These are phyloP conservation scores for Panaeolus cyanescens DNA, from an alignment of 768 basidiomycete species.

Conservation along the genomic window DNA sequence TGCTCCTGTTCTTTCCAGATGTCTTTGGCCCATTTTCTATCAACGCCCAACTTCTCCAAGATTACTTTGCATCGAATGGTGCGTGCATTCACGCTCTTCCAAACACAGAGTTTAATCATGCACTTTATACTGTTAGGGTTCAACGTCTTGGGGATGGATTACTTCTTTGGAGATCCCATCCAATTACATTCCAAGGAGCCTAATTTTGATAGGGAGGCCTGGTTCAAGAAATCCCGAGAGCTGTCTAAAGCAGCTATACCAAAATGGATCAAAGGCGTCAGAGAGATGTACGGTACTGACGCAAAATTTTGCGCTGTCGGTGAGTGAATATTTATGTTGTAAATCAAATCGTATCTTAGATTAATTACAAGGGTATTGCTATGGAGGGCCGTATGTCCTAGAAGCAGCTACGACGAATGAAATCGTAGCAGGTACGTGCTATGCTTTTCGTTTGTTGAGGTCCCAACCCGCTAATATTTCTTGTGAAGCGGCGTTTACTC, in stretches of 20 bases:
- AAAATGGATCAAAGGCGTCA: conserved; percentile 54
- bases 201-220: conserved; percentile 38
- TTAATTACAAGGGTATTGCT: conserved; percentile 56
- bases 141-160: conserved; percentile 60
- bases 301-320: conserved; percentile 49
- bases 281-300: conserved; percentile 47
- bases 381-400: conserved; percentile 55
- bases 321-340: conserved; percentile 29
- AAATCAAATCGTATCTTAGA: too few relatives aligned
- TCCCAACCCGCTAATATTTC: too few relatives aligned
- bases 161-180: conserved; percentile 62
- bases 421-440: conserved; percentile 46
- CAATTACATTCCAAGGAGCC: conserved; percentile 38
- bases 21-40: conserved; percentile 60
- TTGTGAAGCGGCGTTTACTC: conserved; percentile 51
- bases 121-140: conserved; percentile 42
- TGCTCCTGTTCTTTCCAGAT: conserved; percentile 61
- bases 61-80: conserved; percentile 67
- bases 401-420: conserved; percentile 46
- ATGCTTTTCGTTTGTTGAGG: too few relatives aligned
- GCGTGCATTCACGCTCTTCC: not conserved
- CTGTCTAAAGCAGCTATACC: conserved; percentile 43
- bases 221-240: conserved; percentile 37
- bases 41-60: conserved; percentile 62
- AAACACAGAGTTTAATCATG: conserved; percentile 4